Percentiles rank a stretch among this genome's conserved stretches.
Conservation (phyloP, 192 early-diverging fungal genomes). For the Entomortierella parvispora region DNA sequence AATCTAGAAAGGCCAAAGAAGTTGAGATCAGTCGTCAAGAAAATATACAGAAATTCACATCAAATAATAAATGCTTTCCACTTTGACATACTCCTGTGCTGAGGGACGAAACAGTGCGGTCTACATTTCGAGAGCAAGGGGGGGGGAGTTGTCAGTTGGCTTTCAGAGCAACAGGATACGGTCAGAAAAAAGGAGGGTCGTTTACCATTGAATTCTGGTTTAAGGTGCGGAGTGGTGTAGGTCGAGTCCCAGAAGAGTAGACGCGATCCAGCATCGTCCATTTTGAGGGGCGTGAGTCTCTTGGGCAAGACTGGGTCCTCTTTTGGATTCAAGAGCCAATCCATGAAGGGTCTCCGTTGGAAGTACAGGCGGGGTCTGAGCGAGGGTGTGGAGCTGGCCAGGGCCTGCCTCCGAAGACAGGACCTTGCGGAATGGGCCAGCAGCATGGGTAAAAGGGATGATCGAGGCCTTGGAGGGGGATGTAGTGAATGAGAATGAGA, state of each 20-base stretch:
- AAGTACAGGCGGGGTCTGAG: not conserved
- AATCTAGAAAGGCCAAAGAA: conserved; percentile 12
- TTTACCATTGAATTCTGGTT: conserved; percentile 49
- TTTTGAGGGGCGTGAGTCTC: conserved; percentile 20
- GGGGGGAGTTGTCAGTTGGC: not conserved
- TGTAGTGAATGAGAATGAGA: no score
- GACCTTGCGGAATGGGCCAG: no score
- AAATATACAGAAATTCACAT: not conserved
- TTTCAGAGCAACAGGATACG: not conserved
- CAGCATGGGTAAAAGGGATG: no score
- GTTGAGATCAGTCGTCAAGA: not conserved
- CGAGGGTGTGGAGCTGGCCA: conserved; percentile 5
- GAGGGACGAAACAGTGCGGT: conserved; percentile 20
- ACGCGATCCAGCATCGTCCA: conserved; percentile 23
- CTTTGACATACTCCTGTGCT: conserved; percentile 36
- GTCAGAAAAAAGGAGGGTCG: not conserved
- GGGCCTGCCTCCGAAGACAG: no score
- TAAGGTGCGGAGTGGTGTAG: conserved; percentile 26
- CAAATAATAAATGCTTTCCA: not conserved
- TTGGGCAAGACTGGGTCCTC: conserved; percentile 35
- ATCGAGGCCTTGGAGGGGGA: no score
- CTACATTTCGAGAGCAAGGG: conserved; percentile 2
- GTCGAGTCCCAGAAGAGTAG: conserved; percentile 50
- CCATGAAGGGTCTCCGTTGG: conserved; percentile 21
- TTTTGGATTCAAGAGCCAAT: conserved; percentile 48